Evolutionary conservation across 495 filamentous ascomycete species (phyloP).

Genomic region (Xylaria flabelliformis): DNA sequence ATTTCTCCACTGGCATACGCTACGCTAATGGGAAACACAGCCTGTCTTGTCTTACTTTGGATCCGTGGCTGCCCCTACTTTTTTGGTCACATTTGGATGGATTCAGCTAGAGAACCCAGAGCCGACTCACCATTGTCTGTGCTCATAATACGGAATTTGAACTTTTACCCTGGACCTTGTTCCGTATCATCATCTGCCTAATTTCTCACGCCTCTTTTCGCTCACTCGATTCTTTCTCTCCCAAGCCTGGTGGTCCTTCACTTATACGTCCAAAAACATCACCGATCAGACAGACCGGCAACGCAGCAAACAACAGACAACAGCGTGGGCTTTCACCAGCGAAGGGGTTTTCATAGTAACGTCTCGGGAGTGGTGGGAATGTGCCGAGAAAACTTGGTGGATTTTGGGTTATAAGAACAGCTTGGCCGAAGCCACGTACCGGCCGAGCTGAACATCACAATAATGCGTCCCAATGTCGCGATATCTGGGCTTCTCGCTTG

Average conservation of each 20-base stretch:
- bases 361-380: neutral
- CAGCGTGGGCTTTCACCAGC: neutral
- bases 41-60: conserved; percentile 21
- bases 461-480: conserved; percentile 41
- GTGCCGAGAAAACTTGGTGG: conserved; percentile 22
- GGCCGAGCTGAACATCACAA: conserved; percentile 26
- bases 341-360: neutral
- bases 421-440: conserved; percentile 29
- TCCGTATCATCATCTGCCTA: conserved; percentile 2
- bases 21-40: conserved; percentile 20
- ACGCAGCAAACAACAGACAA: neutral
- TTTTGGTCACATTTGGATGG: conserved; percentile 34
- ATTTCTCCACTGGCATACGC: conserved; percentile 19
- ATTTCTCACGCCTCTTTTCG: neutral
- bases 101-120: conserved; percentile 16
- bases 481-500: conserved; percentile 36
- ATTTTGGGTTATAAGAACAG: conserved; percentile 33
- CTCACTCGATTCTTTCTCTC: conserved; percentile 12
- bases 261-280: conserved; percentile 2
- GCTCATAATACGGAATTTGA: conserved; percentile 1
- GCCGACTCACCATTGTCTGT: neutral
- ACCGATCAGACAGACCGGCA: neutral
- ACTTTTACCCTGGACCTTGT: conserved; percentile 6
- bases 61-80: conserved; percentile 30
- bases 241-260: conserved; percentile 2